A percentile compares a stretch with the other conserved stretches of the same genome.
phyloP scores from a whole-genome alignment of 169 alveolate species.

The Cryptosporidium muris region DNA sequence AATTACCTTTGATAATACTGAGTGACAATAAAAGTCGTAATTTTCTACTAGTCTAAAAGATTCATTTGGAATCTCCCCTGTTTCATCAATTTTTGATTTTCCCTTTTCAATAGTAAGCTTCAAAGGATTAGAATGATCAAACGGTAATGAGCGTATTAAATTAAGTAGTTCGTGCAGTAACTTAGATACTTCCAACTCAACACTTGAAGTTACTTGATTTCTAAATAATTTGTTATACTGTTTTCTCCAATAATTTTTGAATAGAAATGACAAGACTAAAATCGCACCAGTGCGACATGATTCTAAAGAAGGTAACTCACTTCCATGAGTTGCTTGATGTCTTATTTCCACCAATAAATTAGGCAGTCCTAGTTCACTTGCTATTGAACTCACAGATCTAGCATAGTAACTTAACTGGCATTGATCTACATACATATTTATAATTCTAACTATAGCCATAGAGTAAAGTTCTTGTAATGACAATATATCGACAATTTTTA shows the following conservation, averaged over 20 bases:
- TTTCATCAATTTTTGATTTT: too few species aligned
- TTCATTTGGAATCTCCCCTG: too few species aligned
- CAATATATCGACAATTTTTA: neutral
- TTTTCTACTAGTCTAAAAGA: too few species aligned
- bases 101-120: too few species aligned
- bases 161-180: neutral
- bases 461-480: constrained; percentile 41
- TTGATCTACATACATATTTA: constrained; percentile 52
- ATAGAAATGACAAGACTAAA: constrained; percentile 18
- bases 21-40: neutral
- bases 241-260: constrained; percentile 43
- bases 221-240: constrained; percentile 5
- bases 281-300: constrained; percentile 54
- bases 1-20: neutral
- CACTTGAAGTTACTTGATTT: too few species aligned
- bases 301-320: constrained; percentile 57
- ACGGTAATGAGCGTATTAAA: neutral
- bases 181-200: too few species aligned
- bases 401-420: constrained; percentile 44
- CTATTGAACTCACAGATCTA: constrained; percentile 57
- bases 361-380: constrained; percentile 48
- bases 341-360: constrained; percentile 62
- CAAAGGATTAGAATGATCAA: too few species aligned
- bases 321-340: constrained; percentile 63
- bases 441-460: constrained; percentile 29